Base-by-base conservation (phyloP, 2,329 filamentous ascomycete genomes). In the Sclerotiophoma versabilis region DNA sequence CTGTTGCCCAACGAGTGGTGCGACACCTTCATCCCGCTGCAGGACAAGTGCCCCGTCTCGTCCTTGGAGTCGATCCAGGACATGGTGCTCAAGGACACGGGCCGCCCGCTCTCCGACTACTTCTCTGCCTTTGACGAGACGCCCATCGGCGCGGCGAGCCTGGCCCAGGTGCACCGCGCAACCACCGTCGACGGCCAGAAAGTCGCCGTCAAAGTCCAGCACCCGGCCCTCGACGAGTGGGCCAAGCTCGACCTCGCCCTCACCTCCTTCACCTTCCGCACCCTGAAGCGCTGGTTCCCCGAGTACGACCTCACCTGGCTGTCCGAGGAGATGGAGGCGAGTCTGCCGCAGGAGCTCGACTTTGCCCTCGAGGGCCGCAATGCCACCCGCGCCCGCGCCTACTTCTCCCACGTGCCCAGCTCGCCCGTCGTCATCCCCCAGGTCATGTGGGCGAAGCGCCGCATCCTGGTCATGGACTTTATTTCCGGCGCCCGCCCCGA, bases 281-380 rank as follows among this genome's bases (percentile, higher is more conserved):
- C 89, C 0, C 79, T 99, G 56, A 96, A 96, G 76, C 84, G 85
- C 54, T 97, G 93, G 81, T 99, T 99, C 71, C 96, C 96, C 2
- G 93, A 98, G 66, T 99, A 99, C 75, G 95, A 99, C 74, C 82
- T 99, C 23, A 93, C 96, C 70, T 99, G 95, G 95, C 80, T 99
- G 9, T 93, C 92, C 1, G 87, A 88, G 7, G 95, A 99, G 76
- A 96, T 99, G 89, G 91, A 97, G 56, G 78, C 87, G 17, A 97
- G 92, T 2, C 79, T 99, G 6, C 95, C 95, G 0, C 88, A 93
- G 71, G 95, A 99, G 75, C 81, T 99, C 46, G 90, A 99, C 72
- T 99, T 99, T 70, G 81, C 85, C 32, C 86, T 87, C 65, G 95
- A 99, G 73, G 95, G 90, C 4, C 77, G 87, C 47, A 99, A 99